A percentile compares a stretch with the other conserved stretches of the same genome.
Conservation (phyloP, 2,329 filamentous ascomycete genomes). For the Colletotrichum sp. region DNA sequence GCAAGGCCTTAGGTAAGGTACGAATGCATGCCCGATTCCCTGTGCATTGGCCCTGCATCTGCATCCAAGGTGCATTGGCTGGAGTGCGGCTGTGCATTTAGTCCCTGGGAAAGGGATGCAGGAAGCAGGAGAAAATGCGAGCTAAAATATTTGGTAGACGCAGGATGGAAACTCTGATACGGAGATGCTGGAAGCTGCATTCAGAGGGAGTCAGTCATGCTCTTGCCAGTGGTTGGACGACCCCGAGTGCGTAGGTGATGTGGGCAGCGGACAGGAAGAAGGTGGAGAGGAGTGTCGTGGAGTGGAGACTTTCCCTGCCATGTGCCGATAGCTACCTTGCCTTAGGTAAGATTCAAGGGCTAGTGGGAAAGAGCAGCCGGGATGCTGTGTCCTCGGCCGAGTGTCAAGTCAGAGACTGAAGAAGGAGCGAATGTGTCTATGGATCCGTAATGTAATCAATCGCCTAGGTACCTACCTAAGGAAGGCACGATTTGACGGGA, state of each 20-base stretch:
- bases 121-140: not conserved
- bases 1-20: not conserved
- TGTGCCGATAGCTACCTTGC: not conserved
- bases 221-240: not conserved
- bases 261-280: not conserved
- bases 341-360: not conserved
- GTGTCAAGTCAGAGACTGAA: not conserved
- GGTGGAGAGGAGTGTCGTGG: not conserved
- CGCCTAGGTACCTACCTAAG: too few relatives aligned
- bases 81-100: conserved; percentile 5
- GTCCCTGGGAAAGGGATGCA: conserved; percentile 6
- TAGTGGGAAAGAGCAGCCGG: not conserved
- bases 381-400: not conserved
- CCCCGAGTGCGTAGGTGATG: not conserved
- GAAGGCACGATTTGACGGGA: not conserved
- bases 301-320: not conserved
- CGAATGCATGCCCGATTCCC: not conserved
- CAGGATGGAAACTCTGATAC: not conserved
- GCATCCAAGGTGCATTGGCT: not conserved
- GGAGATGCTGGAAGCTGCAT: not conserved
- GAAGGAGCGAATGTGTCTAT: not conserved
- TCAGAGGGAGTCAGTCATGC: not conserved
- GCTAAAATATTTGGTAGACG: conserved; percentile 1
- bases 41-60: conserved; percentile 4
- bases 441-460: too few relatives aligned